Evolutionary conservation across 2,329 filamentous ascomycete genomes (phyloP).

Genomic region (Neurospora crassa): DNA sequence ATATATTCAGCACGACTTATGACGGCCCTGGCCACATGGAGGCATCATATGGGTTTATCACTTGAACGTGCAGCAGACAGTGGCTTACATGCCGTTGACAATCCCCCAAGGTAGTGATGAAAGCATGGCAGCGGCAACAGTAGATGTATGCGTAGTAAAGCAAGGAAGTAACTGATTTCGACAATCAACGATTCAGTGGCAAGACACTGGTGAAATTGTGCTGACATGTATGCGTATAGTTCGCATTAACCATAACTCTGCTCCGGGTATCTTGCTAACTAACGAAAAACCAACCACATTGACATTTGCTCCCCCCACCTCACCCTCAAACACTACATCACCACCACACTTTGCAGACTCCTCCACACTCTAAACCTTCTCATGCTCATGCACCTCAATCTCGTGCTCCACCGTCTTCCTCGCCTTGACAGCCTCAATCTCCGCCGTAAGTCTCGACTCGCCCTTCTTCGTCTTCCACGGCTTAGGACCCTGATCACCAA

Average conservation of each 20-base stretch:
- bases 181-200: too few relatives aligned
- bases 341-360: neutral
- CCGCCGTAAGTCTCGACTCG: slow-evolving; percentile 18
- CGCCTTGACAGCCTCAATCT: slow-evolving; percentile 20
- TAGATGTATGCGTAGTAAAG: too few relatives aligned
- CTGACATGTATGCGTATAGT: neutral
- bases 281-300: neutral
- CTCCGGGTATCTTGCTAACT: neutral
- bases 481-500: slow-evolving; percentile 22
- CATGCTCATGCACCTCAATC: neutral
- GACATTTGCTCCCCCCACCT: neutral
- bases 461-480: slow-evolving; percentile 31
- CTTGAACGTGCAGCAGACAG: too few relatives aligned
- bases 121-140: neutral
- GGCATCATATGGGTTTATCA: neutral
- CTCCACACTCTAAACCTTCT: neutral
- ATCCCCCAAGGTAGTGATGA: too few relatives aligned
- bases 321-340: neutral
- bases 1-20: neutral
- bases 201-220: too few relatives aligned
- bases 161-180: too few relatives aligned
- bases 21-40: neutral
- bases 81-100: too few relatives aligned
- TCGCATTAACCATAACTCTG: neutral
- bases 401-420: slow-evolving; percentile 12